These are phyloP conservation scores for Cnidoscolus chayamansa DNA, from an alignment of 441 rosid genomes.

Conservation along the genomic window DNA sequence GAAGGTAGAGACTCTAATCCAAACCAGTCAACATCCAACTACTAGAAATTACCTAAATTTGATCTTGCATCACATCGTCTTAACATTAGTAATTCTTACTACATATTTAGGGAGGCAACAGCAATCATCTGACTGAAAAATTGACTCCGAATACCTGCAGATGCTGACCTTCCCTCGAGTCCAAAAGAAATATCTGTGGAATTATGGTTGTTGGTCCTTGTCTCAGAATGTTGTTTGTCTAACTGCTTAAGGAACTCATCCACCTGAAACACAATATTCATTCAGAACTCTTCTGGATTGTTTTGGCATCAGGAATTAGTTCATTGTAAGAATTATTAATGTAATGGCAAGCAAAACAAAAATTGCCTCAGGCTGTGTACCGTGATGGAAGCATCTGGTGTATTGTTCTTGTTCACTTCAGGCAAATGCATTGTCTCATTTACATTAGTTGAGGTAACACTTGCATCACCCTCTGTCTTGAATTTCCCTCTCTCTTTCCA, in stretches of 20 bases:
- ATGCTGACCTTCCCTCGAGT: constrained; percentile 28
- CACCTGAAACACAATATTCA: constrained; percentile 29
- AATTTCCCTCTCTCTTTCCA: constrained; percentile 36
- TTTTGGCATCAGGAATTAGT: constrained; percentile 9
- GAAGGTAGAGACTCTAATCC: background rate
- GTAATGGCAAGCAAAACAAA: constrained; percentile 6
- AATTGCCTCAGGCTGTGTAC: constrained; percentile 21
- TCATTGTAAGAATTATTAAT: background rate
- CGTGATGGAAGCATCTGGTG: constrained; percentile 26
- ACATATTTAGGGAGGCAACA: too few relatives aligned
- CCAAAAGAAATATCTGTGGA: constrained; percentile 30
- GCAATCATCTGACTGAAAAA: background rate
- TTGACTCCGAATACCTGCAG: constrained; percentile 42
- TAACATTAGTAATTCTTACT: too few relatives aligned
- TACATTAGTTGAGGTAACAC: constrained; percentile 20
- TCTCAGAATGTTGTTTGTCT: constrained; percentile 24
- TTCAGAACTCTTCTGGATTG: background rate
- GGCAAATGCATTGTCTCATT: constrained; percentile 29
- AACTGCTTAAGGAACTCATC: constrained; percentile 24
- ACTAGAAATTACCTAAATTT: too few relatives aligned
- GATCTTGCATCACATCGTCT: background rate
- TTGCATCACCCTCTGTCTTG: constrained; percentile 30
- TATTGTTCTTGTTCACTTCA: constrained; percentile 25
- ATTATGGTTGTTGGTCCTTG: constrained; percentile 19
- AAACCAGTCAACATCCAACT: background rate